Evolutionary conservation across 805 yeast species (phyloP).

Genomic region (Yamadazyma olivae): DNA sequence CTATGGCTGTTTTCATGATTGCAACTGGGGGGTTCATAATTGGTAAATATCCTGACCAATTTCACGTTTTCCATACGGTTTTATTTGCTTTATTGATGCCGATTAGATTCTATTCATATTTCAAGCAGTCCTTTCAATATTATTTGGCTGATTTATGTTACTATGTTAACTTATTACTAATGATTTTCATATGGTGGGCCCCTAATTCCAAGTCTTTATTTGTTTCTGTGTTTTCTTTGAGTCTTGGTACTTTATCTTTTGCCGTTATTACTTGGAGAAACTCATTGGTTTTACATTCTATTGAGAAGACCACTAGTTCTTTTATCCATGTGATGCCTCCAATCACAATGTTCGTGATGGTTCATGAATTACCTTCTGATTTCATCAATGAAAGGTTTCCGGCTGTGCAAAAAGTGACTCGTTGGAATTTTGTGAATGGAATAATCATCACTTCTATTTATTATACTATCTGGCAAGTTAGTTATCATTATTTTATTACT

Average conservation of each 20-base stretch:
- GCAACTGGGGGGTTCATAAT: conserved; percentile 72
- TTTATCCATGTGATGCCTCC: conserved; percentile 93
- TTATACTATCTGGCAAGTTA: conserved; percentile 85
- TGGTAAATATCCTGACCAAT: conserved; percentile 72
- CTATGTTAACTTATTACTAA: conserved; percentile 71
- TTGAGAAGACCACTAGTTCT: conserved; percentile 89
- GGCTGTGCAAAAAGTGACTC: conserved; percentile 62
- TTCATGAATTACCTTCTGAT: conserved; percentile 64
- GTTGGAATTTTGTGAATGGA: conserved; percentile 71
- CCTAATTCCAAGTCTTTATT: conserved; percentile 74
- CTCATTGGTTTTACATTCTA: conserved; percentile 84
- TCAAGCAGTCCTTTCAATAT: conserved; percentile 75
- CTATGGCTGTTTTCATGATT: conserved; percentile 64
- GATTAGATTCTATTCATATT: conserved; percentile 76
- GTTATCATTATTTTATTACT: conserved; percentile 90
- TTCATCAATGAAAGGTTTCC: conserved; percentile 66
- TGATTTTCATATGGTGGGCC: conserved; percentile 76
- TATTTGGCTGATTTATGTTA: conserved; percentile 92
- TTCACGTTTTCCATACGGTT: conserved; percentile 72
- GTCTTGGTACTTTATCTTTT: conserved; percentile 86
- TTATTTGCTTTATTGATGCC: conserved; percentile 71
- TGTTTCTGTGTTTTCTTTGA: conserved; percentile 79
- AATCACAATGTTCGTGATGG: conserved; percentile 77
- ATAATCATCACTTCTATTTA: conserved; percentile 75
- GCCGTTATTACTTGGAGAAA: conserved; percentile 97